Base-by-base conservation (phyloP, 352 stramenopile genomes). In the Phytopythium vexans region DNA sequence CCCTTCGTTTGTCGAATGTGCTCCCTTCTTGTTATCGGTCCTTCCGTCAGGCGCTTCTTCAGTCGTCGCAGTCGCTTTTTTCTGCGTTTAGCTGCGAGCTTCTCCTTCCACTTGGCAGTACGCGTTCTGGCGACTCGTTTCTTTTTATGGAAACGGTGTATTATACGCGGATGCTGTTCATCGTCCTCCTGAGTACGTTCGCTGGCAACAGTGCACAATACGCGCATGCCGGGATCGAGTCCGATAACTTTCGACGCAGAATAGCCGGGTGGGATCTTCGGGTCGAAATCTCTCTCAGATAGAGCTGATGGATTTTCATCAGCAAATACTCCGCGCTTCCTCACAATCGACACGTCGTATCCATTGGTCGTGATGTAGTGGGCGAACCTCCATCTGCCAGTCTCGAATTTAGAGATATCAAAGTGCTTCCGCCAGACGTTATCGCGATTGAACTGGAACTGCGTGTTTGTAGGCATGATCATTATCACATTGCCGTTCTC, bases 311-410 rank as follows among this genome's bases (percentile, higher is more conserved):
- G 14, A 44, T 16, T 16, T 15, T 44, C 40, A 16, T 15, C 40
- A 15, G 10, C 40, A 15, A 44, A 6, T 7, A 44, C 40, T 6
- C 21, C 40, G 7, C 40, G 40, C 14, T 44, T 44, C 7, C 40
- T 8, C 7, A 44, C 7, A 15, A 44, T 44, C 40, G 40, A 44
- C 40, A 44, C 40, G 14, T 16, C 40, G 40, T 44, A 44, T 44
- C 8, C 40, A 15, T 44, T 44, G 40, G 14, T 44, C 40, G 40
- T 44, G 40, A 44, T 44, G 40, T 15, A 44, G 40, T 44, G 40
- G 8, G 40, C 40, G 14, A 44, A 44, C 40, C 14, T 44, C 40
- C 40, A 44, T 44, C 40, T 44, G 40, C 40, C 40, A 15, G 40
- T 44, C 40, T 44, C 14, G 14, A 45, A 45, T 15, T 45, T 45